phyloP scores from a whole-genome alignment of 2,329 filamentous ascomycete species.

The Rosellinia necatrix region DNA sequence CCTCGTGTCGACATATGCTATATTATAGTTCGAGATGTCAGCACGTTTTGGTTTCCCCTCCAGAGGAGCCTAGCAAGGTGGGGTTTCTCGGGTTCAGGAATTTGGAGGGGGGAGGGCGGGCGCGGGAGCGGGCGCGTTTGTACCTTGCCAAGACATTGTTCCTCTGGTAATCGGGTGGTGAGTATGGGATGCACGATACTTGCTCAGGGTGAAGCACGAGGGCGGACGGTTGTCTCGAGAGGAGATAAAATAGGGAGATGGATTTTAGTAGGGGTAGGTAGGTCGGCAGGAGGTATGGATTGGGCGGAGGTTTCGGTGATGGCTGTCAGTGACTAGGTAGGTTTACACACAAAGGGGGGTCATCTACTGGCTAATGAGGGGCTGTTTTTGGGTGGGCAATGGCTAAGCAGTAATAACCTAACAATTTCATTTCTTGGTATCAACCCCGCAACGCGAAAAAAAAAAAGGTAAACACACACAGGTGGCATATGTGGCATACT shows the following conservation, averaged over 20 bases:
- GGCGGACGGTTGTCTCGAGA: conserved; percentile 5
- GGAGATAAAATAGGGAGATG: conserved; percentile 6
- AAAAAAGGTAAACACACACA: conserved; percentile 9
- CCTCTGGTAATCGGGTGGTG: conserved; percentile 26
- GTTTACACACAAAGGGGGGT: conserved; percentile 28
- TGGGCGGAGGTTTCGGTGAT: conserved; percentile 25
- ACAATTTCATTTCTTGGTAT: conserved; percentile 21
- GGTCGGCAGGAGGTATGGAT: conserved; percentile 13
- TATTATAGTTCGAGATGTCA: conserved; percentile 32
- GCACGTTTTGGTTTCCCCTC: conserved; percentile 26
- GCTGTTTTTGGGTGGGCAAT: conserved; percentile 34
- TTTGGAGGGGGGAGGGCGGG: conserved; percentile 23
- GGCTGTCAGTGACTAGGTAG: conserved; percentile 22
- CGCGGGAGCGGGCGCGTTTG: conserved; percentile 40
- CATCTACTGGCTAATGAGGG: conserved; percentile 32
- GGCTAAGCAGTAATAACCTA: conserved; percentile 20
- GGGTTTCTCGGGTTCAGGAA: conserved; percentile 30
- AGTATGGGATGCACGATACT: conserved; percentile 10
- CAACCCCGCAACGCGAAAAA: conserved; percentile 30
- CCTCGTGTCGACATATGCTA: conserved; percentile 66
- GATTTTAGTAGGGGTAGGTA: no score
- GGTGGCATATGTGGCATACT: no score
- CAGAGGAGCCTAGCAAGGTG: conserved; percentile 27
- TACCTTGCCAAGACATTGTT: conserved; percentile 79
- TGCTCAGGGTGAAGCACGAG: conserved; percentile 12